phyloP scores from a whole-genome alignment of 306 rosid species.

The Prunus armeniaca region DNA sequence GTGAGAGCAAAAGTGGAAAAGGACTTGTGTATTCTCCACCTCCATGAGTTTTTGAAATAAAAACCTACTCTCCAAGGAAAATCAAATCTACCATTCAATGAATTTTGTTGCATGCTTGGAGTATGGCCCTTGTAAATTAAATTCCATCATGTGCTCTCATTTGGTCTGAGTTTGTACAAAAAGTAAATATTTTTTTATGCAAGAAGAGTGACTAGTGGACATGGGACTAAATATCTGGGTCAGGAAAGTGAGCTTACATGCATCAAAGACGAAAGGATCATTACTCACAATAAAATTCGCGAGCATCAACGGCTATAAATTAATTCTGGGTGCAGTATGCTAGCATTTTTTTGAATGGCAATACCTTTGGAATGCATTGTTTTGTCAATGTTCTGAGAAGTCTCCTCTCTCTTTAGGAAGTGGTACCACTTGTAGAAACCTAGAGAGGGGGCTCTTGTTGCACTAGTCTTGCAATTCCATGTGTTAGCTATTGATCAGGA shows the following conservation, averaged over 20 bases:
- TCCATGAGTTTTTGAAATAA: conserved; percentile 18
- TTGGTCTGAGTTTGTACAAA: neutral
- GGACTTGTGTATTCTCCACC: conserved; percentile 21
- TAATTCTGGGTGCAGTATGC: rapidly evolving
- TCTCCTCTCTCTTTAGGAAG: neutral
- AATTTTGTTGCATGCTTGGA: neutral
- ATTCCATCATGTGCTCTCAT: neutral
- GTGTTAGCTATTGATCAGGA: conserved; percentile 10
- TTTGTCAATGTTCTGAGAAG: neutral
- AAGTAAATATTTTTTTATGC: neutral
- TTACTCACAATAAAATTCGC: neutral
- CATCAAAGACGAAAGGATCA: neutral
- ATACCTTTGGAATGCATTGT: neutral
- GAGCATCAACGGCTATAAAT: neutral
- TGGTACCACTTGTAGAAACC: conserved; percentile 9
- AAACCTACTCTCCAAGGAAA: neutral
- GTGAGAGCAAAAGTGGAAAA: conserved; percentile 13
- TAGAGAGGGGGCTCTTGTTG: neutral
- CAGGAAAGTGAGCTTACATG: neutral
- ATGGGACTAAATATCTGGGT: no score
- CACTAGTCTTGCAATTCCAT: neutral
- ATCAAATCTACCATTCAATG: conserved; percentile 19
- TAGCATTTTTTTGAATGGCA: neutral
- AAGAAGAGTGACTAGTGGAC: neutral
- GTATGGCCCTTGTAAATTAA: neutral